Percentiles rank a stretch among this genome's conserved stretches.
phyloP scores from a whole-genome alignment of 208 protist genomes.

The Zelonia costaricensis region DNA sequence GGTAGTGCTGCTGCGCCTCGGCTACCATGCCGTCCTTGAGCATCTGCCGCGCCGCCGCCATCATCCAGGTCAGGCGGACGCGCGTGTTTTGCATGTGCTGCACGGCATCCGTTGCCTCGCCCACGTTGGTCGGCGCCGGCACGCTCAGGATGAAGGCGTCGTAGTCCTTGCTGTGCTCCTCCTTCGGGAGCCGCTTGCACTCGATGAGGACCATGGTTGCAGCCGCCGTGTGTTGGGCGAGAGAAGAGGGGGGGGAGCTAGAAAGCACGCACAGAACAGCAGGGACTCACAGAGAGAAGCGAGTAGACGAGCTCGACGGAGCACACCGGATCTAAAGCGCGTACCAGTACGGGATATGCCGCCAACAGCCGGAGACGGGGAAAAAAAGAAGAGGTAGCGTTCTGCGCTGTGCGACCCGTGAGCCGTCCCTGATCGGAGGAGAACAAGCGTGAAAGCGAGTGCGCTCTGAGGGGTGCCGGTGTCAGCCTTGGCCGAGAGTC shows the following conservation, averaged over 20 bases:
- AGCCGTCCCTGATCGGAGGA: too few relatives aligned
- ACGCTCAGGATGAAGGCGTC: constrained; percentile 76
- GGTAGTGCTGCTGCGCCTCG: constrained; percentile 61
- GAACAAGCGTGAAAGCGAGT: too few relatives aligned
- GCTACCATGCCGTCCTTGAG: constrained; percentile 72
- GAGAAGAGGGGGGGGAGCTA: not conserved
- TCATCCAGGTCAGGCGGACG: constrained; percentile 87
- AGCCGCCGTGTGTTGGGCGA: too few relatives aligned
- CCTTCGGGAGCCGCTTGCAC: constrained; percentile 89
- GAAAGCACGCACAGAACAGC: not conserved
- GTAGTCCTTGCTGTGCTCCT: constrained; percentile 92
- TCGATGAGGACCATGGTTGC: constrained; percentile 85
- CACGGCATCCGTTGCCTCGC: constrained; percentile 70
- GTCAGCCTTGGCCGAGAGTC: too few relatives aligned
- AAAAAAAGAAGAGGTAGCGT: too few relatives aligned
- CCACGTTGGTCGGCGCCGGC: constrained; percentile 64
- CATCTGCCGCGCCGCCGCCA: constrained; percentile 77
- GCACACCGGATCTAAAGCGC: too few relatives aligned
- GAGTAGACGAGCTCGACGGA: too few relatives aligned
- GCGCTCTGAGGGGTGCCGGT: too few relatives aligned
- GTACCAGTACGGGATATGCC: too few relatives aligned
- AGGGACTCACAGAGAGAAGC: too few relatives aligned
- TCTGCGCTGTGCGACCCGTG: too few relatives aligned
- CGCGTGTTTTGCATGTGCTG: constrained; percentile 87
- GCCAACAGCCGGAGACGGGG: too few relatives aligned